Evolutionary conservation across 306 rosid genomes (phyloP), one percentile per base, ranked within the genome.

Genomic region (Quercus engelmannii): DNA sequence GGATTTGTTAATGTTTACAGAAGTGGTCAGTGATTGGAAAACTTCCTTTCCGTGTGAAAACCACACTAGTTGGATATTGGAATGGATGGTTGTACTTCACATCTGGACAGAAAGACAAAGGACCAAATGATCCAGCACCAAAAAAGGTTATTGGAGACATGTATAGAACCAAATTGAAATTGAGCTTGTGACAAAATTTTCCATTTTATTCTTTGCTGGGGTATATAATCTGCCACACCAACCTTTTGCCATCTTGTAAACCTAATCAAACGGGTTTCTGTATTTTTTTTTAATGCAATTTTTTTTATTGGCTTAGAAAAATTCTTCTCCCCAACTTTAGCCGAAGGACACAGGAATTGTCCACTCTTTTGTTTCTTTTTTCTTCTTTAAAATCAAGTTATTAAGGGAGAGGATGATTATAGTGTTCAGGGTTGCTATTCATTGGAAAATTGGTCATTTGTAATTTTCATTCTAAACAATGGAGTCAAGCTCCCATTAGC

Each of bases 21-120:
- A 87, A 90, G 79, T 91, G 97, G 97, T 91, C 95, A 8, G 96
- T 92, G 78, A 73, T 91, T 49, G 99, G 99, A 72, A 92, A 88
- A 69, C 86, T 92, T 73, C 99, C 97, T 55, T 94, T 78, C 86
- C 90, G 99, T 14, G 97, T 94, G 73, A 94, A 94, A 84, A 94
- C 99, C 30, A 92, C 95, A 0, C 75, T 94, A 8, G 97, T 89
- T 28, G 97, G 97, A 71, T 92, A 86, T 85, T 91, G 97, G 97
- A 69, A 94, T 55, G 97, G 98, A 51, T 92, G 95, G 92, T 74
- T 91, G 84, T 92, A 92, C 80, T 94, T 94, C 89, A 92, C 99
- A 64, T 94, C 97, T 3, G 97, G 97, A 75, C 99, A 94, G 80
- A 77, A 94, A 75, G 97, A 94, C 87, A 94, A 91, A 71, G 95